Evolutionary conservation across 768 basidiomycete species (phyloP).

Genomic region (Russula compacta): DNA sequence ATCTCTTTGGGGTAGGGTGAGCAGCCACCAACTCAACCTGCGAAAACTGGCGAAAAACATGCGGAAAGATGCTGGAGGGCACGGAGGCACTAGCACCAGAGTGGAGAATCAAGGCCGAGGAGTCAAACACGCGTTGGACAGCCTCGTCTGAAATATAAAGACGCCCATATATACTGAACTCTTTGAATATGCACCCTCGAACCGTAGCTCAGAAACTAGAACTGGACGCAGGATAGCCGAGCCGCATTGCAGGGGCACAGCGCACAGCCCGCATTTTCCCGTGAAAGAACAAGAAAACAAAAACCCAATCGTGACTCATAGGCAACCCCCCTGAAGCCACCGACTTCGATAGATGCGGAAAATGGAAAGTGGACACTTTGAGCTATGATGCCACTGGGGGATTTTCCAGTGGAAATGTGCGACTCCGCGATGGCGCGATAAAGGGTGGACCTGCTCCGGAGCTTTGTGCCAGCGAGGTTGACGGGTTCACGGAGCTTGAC

Average conservation of each 20-base stretch:
- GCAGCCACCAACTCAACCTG: neutral
- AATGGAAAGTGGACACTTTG: neutral
- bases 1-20: neutral
- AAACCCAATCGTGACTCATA: conserved; percentile 7
- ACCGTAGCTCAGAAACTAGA: neutral
- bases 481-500: neutral
- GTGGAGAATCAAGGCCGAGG: neutral
- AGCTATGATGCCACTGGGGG: neutral
- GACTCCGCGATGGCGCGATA: conserved; percentile 5
- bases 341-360: neutral
- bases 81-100: neutral
- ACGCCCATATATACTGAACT: neutral
- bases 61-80: neutral
- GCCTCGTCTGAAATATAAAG: neutral
- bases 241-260: neutral
- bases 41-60: neutral
- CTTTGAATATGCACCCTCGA: neutral
- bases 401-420: conserved; percentile 6
- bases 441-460: neutral
- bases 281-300: neutral
- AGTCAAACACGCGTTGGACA: neutral
- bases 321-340: neutral
- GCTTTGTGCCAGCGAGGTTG: neutral
- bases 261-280: conserved; percentile 5
- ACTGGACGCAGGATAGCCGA: neutral